phyloP scores from a whole-genome alignment of 2,329 filamentous ascomycete species.

The Talaromyces albobiverticillius region DNA sequence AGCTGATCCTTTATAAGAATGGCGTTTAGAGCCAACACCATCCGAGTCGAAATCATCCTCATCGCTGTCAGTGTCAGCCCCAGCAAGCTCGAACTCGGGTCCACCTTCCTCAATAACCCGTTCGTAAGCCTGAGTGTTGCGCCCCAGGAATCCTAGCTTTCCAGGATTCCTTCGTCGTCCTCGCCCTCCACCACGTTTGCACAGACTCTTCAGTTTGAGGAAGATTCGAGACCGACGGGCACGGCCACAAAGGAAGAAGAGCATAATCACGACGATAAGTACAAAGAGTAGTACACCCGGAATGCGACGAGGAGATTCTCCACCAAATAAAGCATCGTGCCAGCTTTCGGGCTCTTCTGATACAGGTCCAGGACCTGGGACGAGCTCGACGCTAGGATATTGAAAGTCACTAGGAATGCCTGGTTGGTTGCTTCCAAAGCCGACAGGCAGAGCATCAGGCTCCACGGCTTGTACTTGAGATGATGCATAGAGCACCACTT shows the following conservation, averaged over 20 bases:
- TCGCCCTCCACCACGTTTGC: conserved; percentile 31
- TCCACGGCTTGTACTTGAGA: conserved; percentile 73
- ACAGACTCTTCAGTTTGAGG: conserved; percentile 48
- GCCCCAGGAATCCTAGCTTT: conserved; percentile 40
- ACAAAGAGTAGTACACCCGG: conserved; percentile 76
- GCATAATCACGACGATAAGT: conserved; percentile 65
- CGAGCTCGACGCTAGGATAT: conserved; percentile 54
- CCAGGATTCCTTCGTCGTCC: conserved; percentile 59
- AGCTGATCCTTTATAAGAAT: conserved; percentile 26
- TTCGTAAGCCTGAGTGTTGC: conserved; percentile 62
- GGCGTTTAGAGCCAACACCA: conserved; percentile 48
- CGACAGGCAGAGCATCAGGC: conserved; percentile 68
- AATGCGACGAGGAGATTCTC: conserved; percentile 64
- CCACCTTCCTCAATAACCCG: conserved; percentile 78
- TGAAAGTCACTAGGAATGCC: conserved; percentile 76
- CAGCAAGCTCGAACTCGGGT: conserved; percentile 74
- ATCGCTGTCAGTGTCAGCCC: conserved; percentile 51
- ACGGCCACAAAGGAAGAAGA: conserved; percentile 74
- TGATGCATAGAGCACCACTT: conserved; percentile 92
- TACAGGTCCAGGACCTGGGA: conserved; percentile 29
- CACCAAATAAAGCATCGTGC: conserved; percentile 62
- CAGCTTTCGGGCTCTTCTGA: conserved; percentile 51
- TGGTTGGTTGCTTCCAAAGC: conserved; percentile 82
- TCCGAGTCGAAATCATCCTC: conserved; percentile 58
- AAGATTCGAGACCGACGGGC: conserved; percentile 66